phyloP scores from a whole-genome alignment of 169 alveolate species.

The Cryptosporidium ryanae region DNA sequence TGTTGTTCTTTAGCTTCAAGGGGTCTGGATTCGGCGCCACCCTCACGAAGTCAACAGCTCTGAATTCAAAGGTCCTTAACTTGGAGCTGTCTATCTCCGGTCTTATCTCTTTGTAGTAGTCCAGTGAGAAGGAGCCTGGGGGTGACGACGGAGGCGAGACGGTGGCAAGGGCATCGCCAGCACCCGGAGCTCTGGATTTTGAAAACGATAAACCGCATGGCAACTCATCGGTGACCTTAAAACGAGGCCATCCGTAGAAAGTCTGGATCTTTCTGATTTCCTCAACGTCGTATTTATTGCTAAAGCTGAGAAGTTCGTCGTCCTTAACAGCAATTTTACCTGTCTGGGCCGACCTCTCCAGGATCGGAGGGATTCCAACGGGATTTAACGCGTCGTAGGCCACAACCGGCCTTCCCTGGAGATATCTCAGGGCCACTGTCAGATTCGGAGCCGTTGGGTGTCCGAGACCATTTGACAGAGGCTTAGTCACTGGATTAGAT shows the following conservation, averaged over 20 bases:
- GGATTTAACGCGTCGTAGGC: slow-evolving; percentile 63
- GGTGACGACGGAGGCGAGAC: neutral
- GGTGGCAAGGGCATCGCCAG: neutral
- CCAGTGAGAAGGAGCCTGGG: neutral
- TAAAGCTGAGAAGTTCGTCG: slow-evolving; percentile 53
- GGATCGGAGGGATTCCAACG: slow-evolving; percentile 59
- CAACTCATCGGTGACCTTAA: slow-evolving; percentile 30
- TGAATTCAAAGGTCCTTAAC: slow-evolving; percentile 31
- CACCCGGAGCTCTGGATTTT: neutral
- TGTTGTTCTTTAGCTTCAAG: slow-evolving; percentile 22
- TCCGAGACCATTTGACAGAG: slow-evolving; percentile 31
- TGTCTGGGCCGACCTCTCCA: slow-evolving; percentile 19
- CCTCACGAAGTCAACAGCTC: slow-evolving; percentile 35
- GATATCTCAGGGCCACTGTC: slow-evolving; percentile 69
- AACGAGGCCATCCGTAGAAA: slow-evolving; percentile 23
- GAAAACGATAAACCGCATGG: slow-evolving; percentile 25
- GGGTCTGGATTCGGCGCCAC: slow-evolving; percentile 51
- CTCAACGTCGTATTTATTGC: slow-evolving; percentile 37
- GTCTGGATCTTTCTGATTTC: slow-evolving; percentile 44
- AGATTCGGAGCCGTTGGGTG: slow-evolving; percentile 44
- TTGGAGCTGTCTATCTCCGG: slow-evolving; percentile 45
- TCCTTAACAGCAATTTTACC: slow-evolving; percentile 45
- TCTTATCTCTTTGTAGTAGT: slow-evolving; percentile 32
- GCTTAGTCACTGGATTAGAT: slow-evolving; percentile 70
- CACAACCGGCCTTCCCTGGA: slow-evolving; percentile 68